Evolutionary conservation across 305 asterid species (phyloP).

Genomic region (Plantago lanceolata): DNA sequence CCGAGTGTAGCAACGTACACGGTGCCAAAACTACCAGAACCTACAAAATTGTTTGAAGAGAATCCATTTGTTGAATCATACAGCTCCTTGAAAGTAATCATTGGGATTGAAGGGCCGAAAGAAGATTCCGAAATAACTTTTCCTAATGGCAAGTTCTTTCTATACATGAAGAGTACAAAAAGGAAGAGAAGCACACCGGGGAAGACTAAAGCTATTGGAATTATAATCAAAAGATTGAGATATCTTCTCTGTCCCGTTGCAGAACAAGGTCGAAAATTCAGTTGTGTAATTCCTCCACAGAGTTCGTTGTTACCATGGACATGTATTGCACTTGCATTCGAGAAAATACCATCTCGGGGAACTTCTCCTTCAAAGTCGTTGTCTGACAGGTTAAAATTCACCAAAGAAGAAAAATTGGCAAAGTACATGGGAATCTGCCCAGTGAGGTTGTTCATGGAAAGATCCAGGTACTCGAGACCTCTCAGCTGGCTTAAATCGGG

Average conservation of each 20-base stretch:
- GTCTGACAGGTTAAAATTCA: slow-evolving; percentile 49
- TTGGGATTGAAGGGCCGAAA: background rate
- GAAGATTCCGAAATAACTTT: background rate
- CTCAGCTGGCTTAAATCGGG: slow-evolving; percentile 40
- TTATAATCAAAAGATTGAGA: slow-evolving; percentile 14
- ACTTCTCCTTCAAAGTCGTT: slow-evolving; percentile 49
- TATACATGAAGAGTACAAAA: background rate
- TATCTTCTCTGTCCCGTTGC: background rate
- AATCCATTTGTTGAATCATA: slow-evolving; percentile 46
- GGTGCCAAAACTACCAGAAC: slow-evolving; percentile 47
- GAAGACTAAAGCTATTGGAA: slow-evolving; percentile 3
- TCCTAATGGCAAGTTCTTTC: background rate
- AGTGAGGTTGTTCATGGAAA: slow-evolving; percentile 55
- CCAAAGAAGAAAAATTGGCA: slow-evolving; percentile 35
- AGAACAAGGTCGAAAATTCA: background rate
- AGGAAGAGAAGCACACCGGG: background rate
- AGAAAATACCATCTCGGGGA: slow-evolving; percentile 41
- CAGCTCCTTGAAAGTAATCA: slow-evolving; percentile 41
- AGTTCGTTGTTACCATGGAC: slow-evolving; percentile 42
- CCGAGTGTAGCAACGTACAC: slow-evolving; percentile 41
- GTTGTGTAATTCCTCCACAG: slow-evolving; percentile 19
- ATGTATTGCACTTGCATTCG: slow-evolving; percentile 38
- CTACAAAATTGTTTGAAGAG: slow-evolving; percentile 41
- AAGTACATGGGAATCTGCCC: slow-evolving; percentile 42
- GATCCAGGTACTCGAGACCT: slow-evolving; percentile 54